Evolutionary conservation across 2,329 filamentous ascomycete genomes (phyloP).

Genomic region (Microcyclospora tardicrescens): DNA sequence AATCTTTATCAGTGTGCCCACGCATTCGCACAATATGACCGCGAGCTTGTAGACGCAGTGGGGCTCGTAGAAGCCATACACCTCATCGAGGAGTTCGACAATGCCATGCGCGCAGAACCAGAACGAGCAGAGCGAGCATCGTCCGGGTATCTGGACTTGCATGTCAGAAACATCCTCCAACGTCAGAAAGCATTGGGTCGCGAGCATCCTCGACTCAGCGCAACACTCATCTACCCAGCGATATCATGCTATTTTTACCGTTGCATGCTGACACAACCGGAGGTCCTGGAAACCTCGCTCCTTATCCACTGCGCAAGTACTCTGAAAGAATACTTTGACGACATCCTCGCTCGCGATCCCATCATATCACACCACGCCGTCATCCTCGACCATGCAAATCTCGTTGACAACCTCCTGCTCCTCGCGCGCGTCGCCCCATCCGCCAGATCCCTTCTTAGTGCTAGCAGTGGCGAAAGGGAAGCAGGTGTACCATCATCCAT

Average conservation of each 20-base stretch:
- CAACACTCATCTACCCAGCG: conserved; percentile 9
- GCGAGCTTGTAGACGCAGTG: conserved; percentile 7
- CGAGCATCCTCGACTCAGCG: conserved; percentile 10
- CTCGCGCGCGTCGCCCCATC: conserved; percentile 10
- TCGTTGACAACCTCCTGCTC: conserved; percentile 13
- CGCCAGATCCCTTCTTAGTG: not conserved
- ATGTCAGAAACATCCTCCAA: conserved; percentile 9
- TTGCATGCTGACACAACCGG: conserved; percentile 8
- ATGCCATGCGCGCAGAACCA: conserved; percentile 5
- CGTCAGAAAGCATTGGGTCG: conserved; percentile 13
- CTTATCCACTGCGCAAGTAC: conserved; percentile 15
- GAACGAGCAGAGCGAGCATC: not conserved
- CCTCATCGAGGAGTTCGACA: conserved; percentile 11
- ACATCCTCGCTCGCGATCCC: conserved; percentile 11
- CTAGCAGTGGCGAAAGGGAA: conserved; percentile 10
- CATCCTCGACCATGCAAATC: conserved; percentile 15
- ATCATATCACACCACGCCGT: conserved; percentile 12
- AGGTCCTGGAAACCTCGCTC: conserved; percentile 8
- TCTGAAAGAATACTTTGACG: conserved; percentile 18
- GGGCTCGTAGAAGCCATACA: conserved; percentile 9
- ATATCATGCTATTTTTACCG: conserved; percentile 12
- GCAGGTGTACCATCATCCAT: conserved; percentile 14
- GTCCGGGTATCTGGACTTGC: conserved; percentile 6
- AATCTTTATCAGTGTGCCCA: conserved; percentile 12
- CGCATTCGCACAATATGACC: conserved; percentile 3